Percentiles rank a stretch among this genome's conserved stretches.
phyloP scores from a whole-genome alignment of 805 yeast species.

The Metschnikowia noctiluminum region DNA sequence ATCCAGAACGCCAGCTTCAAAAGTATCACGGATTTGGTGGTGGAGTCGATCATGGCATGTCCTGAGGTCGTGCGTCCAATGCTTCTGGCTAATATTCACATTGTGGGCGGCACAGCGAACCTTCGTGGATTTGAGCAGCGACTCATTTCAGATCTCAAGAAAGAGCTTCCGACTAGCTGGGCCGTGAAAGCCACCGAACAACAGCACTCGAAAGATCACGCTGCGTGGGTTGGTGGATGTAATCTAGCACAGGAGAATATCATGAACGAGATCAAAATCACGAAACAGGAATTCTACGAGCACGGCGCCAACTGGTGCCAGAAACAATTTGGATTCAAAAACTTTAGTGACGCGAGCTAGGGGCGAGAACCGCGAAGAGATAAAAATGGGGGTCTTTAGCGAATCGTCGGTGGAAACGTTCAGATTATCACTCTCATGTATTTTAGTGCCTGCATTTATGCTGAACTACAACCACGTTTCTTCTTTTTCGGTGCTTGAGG shows the following conservation, averaged over 20 bases:
- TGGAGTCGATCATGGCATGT: conserved; percentile 62
- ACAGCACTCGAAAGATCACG: conserved; percentile 22
- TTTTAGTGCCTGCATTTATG: no score
- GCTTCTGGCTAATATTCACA: conserved; percentile 70
- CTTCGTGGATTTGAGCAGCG: conserved; percentile 66
- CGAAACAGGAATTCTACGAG: conserved; percentile 80
- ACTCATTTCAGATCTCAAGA: conserved; percentile 55
- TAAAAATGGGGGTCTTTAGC: no score
- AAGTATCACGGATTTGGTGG: conserved; percentile 72
- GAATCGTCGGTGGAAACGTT: no score
- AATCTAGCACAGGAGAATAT: conserved; percentile 37
- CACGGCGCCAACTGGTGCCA: conserved; percentile 67
- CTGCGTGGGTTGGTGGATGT: conserved; percentile 39
- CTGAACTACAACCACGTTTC: no score
- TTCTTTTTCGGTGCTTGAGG: no score
- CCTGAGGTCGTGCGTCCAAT: conserved; percentile 76
- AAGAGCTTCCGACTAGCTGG: conserved; percentile 72
- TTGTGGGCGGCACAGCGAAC: conserved; percentile 80
- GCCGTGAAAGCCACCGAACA: conserved; percentile 48
- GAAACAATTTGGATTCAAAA: conserved; percentile 46
- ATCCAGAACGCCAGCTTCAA: conserved; percentile 53
- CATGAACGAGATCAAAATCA: conserved; percentile 52
- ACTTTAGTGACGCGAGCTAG: conserved; percentile 5
- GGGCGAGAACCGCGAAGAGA: background rate
- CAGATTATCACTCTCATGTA: no score